Base-by-base conservation (phyloP, 345 rosid genomes). In the Capsella bursapastoris region DNA sequence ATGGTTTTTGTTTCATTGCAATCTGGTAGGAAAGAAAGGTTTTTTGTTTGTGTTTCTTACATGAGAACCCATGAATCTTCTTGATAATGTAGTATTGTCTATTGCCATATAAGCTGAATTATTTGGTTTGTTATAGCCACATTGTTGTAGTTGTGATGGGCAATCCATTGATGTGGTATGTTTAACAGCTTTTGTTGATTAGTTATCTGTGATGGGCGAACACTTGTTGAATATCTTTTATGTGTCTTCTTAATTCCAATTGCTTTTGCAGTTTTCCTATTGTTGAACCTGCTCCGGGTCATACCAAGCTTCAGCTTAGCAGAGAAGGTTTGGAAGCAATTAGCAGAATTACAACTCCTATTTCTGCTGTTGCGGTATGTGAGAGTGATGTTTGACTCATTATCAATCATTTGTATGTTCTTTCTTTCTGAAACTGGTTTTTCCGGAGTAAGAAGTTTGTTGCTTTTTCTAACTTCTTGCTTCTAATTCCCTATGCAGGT, bases 301-400 rank as follows among this genome's bases (percentile, higher is more conserved):
- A 92, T 74, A 96, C 98, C 34, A 96, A 96, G 84, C 98, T 96
- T 69, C 97, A 88, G 43, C 98, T 96, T 81, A 64, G 96, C 38
- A 86, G 84, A 72, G 96, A 87, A 82, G 99, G 99, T 50, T 82
- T 92, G 83, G 97, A 90, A 84, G 90, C 87, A 60, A 90, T 96
- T 66, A 83, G 83, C 75, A 87, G 89, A 83, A 92, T 96, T 77
- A 87, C 88, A 53, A 89, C 81, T 66, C 98, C 98, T 35, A 84
- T 96, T 70, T 87, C 99, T 10, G 92, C 93, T 71, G 90, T 96
- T 81, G 94, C 97, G 77, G 99, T 96, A 88, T 84, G 96, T 74
- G 71, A 57, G 34, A 71, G 34, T 80, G 68, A 35, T 67, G 63
- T 73, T 73, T 81, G 63, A 78, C 71, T 64, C 29, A 18, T 57